A percentile compares a stretch with the other conserved stretches of the same genome.
Conservation (phyloP, 352 stramenopile species). For the Pythium biforme region DNA sequence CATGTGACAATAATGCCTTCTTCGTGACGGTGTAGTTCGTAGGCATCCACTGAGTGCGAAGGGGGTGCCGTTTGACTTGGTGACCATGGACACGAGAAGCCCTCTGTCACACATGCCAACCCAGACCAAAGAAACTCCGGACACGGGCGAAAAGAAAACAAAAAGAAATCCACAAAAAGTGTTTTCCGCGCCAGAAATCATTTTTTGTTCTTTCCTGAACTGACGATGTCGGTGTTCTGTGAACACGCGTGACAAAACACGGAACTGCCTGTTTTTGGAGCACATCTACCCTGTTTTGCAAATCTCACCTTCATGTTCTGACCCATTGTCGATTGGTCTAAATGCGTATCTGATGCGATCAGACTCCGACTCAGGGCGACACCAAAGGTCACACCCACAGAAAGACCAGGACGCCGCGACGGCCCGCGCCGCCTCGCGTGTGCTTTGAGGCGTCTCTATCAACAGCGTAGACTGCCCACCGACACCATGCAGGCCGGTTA, state of each 20-base stretch:
- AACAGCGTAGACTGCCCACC: neutral
- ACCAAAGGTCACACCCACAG: slow-evolving; percentile 5
- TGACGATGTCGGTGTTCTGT: neutral
- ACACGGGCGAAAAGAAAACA: too few species aligned
- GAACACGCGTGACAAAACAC: slow-evolving; percentile 1
- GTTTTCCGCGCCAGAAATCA: too few species aligned
- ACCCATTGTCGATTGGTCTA: slow-evolving; percentile 2
- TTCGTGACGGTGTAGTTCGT: too few species aligned
- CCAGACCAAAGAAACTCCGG: too few species aligned
- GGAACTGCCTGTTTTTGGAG: neutral
- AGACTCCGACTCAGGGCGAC: neutral
- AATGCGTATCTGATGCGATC: slow-evolving; percentile 2
- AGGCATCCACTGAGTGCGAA: too few species aligned
- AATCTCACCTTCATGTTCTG: slow-evolving; percentile 3
- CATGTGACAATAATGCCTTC: too few species aligned
- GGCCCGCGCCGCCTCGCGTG: neutral
- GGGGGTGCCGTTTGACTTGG: too few species aligned
- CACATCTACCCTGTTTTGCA: slow-evolving; percentile 1
- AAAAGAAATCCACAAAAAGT: too few species aligned
- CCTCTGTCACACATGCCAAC: too few species aligned
- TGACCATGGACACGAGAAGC: too few species aligned
- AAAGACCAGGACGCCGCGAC: neutral
- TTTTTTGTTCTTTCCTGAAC: neutral
- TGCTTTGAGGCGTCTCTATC: too few species aligned
- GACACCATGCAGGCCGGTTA: slow-evolving; percentile 50